Percentiles rank a stretch among this genome's conserved stretches.
These are phyloP conservation scores for Paramecium pentaurelia DNA, from an alignment of 73 alveolate species.

Conservation along the genomic window DNA sequence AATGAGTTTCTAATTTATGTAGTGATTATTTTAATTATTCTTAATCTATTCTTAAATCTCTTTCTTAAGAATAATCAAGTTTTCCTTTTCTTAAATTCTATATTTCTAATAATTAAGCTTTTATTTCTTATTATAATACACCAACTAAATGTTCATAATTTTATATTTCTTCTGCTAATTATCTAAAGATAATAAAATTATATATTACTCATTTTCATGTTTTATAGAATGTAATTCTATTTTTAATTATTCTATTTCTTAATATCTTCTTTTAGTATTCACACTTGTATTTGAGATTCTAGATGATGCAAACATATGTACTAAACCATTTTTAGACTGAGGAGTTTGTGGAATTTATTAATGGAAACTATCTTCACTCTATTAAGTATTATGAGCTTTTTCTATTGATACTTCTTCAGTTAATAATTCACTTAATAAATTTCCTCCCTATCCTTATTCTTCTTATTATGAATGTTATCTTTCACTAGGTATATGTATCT, in stretches of 20 bases:
- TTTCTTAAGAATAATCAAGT: constrained; percentile 12
- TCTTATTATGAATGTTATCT: background rate
- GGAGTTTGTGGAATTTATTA: background rate
- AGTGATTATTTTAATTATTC: background rate
- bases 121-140: background rate
- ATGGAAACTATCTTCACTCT: background rate
- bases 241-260: background rate
- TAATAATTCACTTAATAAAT: constrained; percentile 17
- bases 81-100: background rate
- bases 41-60: background rate
- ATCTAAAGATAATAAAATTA: background rate
- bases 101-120: background rate
- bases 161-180: background rate
- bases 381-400: background rate
- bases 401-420: background rate
- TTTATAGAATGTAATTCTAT: background rate
- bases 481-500: background rate
- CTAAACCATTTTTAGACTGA: background rate
- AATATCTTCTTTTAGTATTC: background rate
- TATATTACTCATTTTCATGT: background rate
- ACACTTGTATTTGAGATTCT: background rate
- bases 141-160: background rate
- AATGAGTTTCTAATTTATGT: constrained; percentile 8
- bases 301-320: background rate
- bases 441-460: constrained; percentile 43